Percentiles rank a stretch among this genome's conserved stretches.
phyloP scores from a whole-genome alignment of 441 rosid genomes.

The Populus hybrid region DNA sequence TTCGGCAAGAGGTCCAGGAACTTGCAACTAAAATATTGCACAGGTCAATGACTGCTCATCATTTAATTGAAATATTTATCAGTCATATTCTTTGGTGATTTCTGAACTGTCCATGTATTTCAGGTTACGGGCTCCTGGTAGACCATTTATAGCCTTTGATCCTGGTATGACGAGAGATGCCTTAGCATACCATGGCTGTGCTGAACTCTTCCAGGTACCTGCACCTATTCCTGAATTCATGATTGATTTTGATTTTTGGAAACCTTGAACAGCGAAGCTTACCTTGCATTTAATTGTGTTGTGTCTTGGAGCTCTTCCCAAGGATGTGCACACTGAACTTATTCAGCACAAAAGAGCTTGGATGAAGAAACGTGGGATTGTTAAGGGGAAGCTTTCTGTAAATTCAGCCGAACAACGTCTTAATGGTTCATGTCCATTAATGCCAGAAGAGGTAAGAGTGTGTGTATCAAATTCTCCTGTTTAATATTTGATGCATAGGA shows the following conservation, averaged over 20 bases:
- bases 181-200: slow-evolving; percentile 91
- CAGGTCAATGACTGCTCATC: slow-evolving; percentile 35
- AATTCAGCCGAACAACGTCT: slow-evolving; percentile 62
- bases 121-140: slow-evolving; percentile 80
- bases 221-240: slow-evolving; percentile 24
- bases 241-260: slow-evolving; percentile 21
- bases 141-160: slow-evolving; percentile 89
- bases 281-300: slow-evolving; percentile 27
- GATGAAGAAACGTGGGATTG: slow-evolving; percentile 85
- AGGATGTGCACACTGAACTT: slow-evolving; percentile 97
- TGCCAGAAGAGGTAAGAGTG: slow-evolving; percentile 83
- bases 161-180: slow-evolving; percentile 99
- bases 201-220: slow-evolving; percentile 98
- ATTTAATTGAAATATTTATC: background rate
- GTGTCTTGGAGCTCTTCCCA: slow-evolving; percentile 51
- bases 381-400: slow-evolving; percentile 69
- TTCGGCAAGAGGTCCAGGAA: slow-evolving; percentile 86
- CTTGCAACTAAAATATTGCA: slow-evolving; percentile 74
- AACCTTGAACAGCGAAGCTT: slow-evolving; percentile 18
- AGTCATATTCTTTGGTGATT: background rate
- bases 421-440: slow-evolving; percentile 79
- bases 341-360: slow-evolving; percentile 94
- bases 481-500: background rate
- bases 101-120: slow-evolving; percentile 11
- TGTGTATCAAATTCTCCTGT: background rate